These are phyloP conservation scores for Hyaloperonospora brassicae DNA, from an alignment of 352 stramenopile species.

Conservation along the genomic window DNA sequence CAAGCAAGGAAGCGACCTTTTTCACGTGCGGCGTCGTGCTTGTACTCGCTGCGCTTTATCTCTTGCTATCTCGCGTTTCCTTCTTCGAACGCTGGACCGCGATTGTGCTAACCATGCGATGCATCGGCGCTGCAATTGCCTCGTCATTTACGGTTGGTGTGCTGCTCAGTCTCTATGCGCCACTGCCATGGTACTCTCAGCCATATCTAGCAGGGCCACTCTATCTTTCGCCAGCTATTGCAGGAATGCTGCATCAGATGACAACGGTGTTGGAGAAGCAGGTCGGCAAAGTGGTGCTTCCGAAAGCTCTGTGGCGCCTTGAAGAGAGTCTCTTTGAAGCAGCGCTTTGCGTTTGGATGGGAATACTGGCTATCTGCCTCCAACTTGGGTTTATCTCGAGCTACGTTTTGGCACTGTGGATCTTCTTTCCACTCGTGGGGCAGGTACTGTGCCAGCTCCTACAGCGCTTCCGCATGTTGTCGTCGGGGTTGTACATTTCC, in stretches of 20 bases:
- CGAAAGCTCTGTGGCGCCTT: slow-evolving; percentile 38
- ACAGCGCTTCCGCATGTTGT: slow-evolving; percentile 31
- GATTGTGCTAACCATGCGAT: slow-evolving; percentile 35
- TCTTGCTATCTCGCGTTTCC: slow-evolving; percentile 39
- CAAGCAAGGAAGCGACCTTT: slow-evolving; percentile 36
- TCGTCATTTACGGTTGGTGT: slow-evolving; percentile 33
- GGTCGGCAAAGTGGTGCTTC: slow-evolving; percentile 6
- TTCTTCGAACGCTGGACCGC: slow-evolving; percentile 29
- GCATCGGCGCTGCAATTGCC: slow-evolving; percentile 27
- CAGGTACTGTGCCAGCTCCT: slow-evolving; percentile 38
- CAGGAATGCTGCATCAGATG: slow-evolving; percentile 50
- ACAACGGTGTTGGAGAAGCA: slow-evolving; percentile 29
- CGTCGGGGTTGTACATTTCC: slow-evolving; percentile 36
- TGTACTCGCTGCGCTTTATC: slow-evolving; percentile 34
- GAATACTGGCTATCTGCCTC: slow-evolving; percentile 32
- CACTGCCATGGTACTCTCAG: slow-evolving; percentile 61
- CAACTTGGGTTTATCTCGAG: slow-evolving; percentile 40
- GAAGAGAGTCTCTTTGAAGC: slow-evolving; percentile 62
- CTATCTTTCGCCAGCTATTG: slow-evolving; percentile 40
- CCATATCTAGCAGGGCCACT: slow-evolving; percentile 37
- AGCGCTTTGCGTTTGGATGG: slow-evolving; percentile 41
- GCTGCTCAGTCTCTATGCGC: slow-evolving; percentile 54
- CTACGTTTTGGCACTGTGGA: slow-evolving; percentile 55
- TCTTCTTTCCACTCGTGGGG: slow-evolving; percentile 50
- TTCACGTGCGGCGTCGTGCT: slow-evolving; percentile 35